Percentiles rank a stretch among this genome's conserved stretches.
These are phyloP conservation scores for Botryotinia calthae DNA, from an alignment of 2,329 filamentous ascomycete genomes.

Conservation along the genomic window DNA sequence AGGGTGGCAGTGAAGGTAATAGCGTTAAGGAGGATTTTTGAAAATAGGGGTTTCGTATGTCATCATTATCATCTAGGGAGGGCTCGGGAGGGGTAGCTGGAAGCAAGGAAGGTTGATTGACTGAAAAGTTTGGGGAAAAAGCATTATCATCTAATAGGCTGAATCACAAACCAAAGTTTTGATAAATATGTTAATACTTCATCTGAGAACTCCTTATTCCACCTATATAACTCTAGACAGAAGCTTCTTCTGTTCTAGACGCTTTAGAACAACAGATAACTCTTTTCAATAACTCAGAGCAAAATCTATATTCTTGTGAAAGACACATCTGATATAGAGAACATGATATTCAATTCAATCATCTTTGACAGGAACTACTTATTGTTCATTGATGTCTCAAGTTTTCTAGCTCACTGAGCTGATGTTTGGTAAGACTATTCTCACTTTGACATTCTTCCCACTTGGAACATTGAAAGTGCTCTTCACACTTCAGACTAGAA, in stretches of 20 bases:
- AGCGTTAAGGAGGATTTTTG: not conserved
- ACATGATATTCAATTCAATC: not conserved
- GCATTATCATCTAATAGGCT: not conserved
- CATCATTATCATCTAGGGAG: not conserved
- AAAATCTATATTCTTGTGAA: not conserved
- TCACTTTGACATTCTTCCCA: not conserved
- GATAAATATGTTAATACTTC: not conserved
- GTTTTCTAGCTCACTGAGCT: not conserved
- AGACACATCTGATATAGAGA: not conserved
- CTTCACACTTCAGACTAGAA: not conserved
- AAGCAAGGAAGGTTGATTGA: accelerated
- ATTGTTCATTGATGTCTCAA: not conserved
- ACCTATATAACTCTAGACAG: not conserved
- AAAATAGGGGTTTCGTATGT: not conserved
- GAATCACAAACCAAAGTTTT: not conserved
- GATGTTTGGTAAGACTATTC: not conserved
- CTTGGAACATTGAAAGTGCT: not conserved
- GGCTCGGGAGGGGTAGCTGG: not conserved
- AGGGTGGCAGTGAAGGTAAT: not conserved
- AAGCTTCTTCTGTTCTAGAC: not conserved
- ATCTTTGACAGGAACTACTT: no score
- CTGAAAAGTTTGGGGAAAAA: not conserved
- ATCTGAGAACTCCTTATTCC: not conserved
- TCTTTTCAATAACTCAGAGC: not conserved
- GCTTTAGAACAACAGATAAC: not conserved